These are phyloP conservation scores for Termitomyces sp. DNA, from an alignment of 768 basidiomycete species.

Conservation along the genomic window DNA sequence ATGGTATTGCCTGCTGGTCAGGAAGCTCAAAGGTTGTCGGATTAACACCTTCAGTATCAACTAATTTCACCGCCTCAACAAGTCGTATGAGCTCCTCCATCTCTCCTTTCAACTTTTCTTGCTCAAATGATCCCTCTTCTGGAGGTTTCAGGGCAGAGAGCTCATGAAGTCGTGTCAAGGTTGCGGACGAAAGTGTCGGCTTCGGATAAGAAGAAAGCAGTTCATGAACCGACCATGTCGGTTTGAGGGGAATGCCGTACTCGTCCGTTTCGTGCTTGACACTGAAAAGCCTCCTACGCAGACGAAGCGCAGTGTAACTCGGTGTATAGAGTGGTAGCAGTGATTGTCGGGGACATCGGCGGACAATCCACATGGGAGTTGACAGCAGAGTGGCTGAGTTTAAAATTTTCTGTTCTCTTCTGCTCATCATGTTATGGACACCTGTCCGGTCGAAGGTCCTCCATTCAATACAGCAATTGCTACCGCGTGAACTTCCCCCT, in stretches of 20 bases:
- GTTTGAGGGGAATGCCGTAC: conserved; percentile 56
- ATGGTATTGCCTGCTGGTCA: conserved; percentile 20
- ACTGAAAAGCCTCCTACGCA: conserved; percentile 4
- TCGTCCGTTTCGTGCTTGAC: conserved; percentile 38
- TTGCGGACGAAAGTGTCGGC: conserved; percentile 52
- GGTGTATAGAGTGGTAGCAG: conserved; percentile 3
- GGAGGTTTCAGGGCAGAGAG: conserved; percentile 74
- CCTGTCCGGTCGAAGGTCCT: conserved; percentile 25
- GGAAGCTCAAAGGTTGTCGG: conserved; percentile 27
- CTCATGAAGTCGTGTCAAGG: conserved; percentile 60
- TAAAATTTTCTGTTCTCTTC: conserved; percentile 20
- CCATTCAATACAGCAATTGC: conserved; percentile 46
- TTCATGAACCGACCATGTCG: conserved; percentile 79
- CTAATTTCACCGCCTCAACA: conserved; percentile 77
- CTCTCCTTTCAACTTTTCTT: conserved; percentile 46
- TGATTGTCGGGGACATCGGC: conserved; percentile 18
- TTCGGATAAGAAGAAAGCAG: conserved; percentile 74
- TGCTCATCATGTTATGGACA: conserved; percentile 31
- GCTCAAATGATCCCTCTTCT: conserved; percentile 47
- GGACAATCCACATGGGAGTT: conserved; percentile 16
- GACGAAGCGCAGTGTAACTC: conserved; percentile 7
- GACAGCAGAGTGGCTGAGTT: conserved; percentile 15
- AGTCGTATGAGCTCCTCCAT: conserved; percentile 70
- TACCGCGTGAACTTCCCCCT: conserved; percentile 57
- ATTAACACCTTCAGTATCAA: conserved; percentile 35